Percentiles rank a stretch among this genome's conserved stretches.
Evolutionary conservation across 345 rosid species (phyloP).

Genomic region (Gossypium turneri): DNA sequence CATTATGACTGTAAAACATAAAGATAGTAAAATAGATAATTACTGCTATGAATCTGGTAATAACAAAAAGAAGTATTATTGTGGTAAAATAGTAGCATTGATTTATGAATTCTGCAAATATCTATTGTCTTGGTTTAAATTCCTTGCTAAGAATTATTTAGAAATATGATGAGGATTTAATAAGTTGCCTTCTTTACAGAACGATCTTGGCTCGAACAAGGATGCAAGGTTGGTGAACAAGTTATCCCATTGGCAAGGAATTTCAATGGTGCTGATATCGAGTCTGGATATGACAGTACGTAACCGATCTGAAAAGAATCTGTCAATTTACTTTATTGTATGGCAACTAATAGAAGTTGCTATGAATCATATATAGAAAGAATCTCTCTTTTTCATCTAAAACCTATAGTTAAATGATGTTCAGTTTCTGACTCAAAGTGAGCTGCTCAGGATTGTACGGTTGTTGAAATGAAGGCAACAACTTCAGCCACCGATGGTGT

Average conservation of each 20-base stretch:
- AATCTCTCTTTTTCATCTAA: neutral
- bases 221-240: conserved; percentile 77
- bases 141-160: neutral
- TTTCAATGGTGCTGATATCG: conserved; percentile 67
- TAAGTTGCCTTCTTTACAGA: conserved; percentile 33
- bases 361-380: too few species aligned
- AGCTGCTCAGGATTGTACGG: conserved; percentile 47
- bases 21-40: neutral
- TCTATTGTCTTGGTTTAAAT: neutral
- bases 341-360: too few species aligned
- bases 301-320: neutral
- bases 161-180: neutral
- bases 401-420: neutral
- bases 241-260: conserved; percentile 86
- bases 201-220: conserved; percentile 82
- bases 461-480: conserved; percentile 65
- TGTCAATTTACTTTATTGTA: too few species aligned
- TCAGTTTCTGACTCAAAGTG: conserved; percentile 16
- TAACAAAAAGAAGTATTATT: too few species aligned
- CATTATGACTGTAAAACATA: neutral
- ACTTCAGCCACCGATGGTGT: conserved; percentile 28
- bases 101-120: conserved; percentile 5
- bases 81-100: neutral
- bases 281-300: conserved; percentile 52
- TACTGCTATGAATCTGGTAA: neutral